phyloP scores from a whole-genome alignment of 2,329 filamentous ascomycete species.

The Lasiodiplodia sp. region DNA sequence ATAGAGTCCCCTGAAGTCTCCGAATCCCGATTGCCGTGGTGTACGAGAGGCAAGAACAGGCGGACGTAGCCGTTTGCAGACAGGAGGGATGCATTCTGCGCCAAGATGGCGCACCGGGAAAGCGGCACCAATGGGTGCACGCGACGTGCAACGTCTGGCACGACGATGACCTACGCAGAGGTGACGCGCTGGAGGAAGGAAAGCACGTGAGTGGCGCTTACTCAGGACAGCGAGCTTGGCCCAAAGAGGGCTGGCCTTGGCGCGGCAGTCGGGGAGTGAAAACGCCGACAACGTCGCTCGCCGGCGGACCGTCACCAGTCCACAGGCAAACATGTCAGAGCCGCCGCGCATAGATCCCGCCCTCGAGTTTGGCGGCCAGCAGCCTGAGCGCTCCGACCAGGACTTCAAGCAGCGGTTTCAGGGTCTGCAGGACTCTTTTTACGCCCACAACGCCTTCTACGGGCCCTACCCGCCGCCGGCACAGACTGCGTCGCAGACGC shows the following conservation, averaged over 20 bases:
- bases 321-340: conserved; percentile 10
- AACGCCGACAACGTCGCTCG: conserved; percentile 17
- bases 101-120: neutral
- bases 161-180: neutral
- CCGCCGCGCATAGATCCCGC: conserved; percentile 21
- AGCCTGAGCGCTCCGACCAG: conserved; percentile 21
- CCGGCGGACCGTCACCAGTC: neutral
- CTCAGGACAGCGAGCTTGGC: neutral
- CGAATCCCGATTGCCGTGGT: neutral
- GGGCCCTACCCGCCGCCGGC: conserved; percentile 9
- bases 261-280: neutral
- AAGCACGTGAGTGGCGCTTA: conserved; percentile 12
- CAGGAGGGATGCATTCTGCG: neutral
- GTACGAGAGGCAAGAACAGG: neutral
- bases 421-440: conserved; percentile 27
- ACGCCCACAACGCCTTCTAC: conserved; percentile 16
- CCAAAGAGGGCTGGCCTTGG: neutral
- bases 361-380: conserved; percentile 23
- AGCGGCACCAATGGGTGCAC: neutral
- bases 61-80: neutral
- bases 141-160: neutral
- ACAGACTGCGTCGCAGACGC: conserved; percentile 6
- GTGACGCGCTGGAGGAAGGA: conserved; percentile 6
- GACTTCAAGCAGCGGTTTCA: conserved; percentile 25
- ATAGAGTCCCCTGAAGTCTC: conserved; percentile 22